phyloP scores from a whole-genome alignment of 345 rosid species.

The thale cress (Arabidopsis thaliana) region DNA sequence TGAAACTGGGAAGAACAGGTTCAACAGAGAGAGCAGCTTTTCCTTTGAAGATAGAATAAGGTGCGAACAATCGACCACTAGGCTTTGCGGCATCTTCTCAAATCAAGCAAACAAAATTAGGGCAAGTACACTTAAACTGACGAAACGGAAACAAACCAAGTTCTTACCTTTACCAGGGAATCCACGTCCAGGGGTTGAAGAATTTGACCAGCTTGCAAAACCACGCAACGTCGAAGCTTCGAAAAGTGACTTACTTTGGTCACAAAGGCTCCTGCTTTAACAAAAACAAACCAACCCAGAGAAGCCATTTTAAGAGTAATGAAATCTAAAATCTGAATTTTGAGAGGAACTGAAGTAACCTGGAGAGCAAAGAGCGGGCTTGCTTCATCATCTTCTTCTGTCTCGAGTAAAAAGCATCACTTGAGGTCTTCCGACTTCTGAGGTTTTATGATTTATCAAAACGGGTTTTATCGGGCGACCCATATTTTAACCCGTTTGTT shows the following conservation, averaged over 20 bases:
- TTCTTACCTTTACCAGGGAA: constrained; percentile 49
- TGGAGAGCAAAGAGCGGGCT: constrained; percentile 51
- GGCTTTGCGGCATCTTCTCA: constrained; percentile 41
- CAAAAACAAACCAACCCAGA: constrained; percentile 4
- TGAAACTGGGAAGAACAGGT: constrained; percentile 78
- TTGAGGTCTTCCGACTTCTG: background rate
- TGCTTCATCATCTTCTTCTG: constrained; percentile 48
- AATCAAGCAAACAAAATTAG: constrained; percentile 14
- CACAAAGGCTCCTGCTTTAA: constrained; percentile 48
- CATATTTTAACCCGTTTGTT: background rate
- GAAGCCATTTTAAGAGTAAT: background rate
- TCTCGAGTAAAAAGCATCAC: background rate
- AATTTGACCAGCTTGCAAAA: constrained; percentile 47
- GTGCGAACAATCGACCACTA: constrained; percentile 67
- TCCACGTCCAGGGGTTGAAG: constrained; percentile 49
- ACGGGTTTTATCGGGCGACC: constrained; percentile 30
- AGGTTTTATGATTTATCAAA: constrained; percentile 20
- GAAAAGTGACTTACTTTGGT: constrained; percentile 40
- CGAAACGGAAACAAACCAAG: background rate
- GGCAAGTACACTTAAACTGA: background rate
- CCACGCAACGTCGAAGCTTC: constrained; percentile 43
- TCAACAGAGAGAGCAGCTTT: constrained; percentile 81
- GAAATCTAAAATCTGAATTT: background rate
- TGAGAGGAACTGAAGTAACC: constrained; percentile 35
- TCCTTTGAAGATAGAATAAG: constrained; percentile 81